Percentiles rank a stretch among this genome's conserved stretches.
These are phyloP conservation scores for Phylloporus arenicola DNA, from an alignment of 768 basidiomycete species.

Conservation along the genomic window DNA sequence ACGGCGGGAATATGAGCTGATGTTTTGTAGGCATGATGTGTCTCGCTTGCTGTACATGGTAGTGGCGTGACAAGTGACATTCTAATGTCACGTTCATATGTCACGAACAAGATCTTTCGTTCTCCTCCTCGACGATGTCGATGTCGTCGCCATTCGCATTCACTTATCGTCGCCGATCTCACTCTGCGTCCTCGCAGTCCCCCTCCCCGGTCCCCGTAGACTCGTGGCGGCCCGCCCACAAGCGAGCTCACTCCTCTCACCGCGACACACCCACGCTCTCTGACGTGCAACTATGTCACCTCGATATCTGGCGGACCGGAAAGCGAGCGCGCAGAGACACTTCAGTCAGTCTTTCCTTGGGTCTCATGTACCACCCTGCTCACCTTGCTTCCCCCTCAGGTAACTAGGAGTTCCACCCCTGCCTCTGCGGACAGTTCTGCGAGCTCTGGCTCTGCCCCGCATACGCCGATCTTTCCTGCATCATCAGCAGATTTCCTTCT, in stretches of 20 bases:
- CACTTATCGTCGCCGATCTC: constrained; percentile 48
- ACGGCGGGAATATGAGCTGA: constrained; percentile 10
- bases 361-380: constrained; percentile 3
- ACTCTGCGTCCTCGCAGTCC: constrained; percentile 40
- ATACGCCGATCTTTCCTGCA: constrained; percentile 38
- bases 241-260: constrained; percentile 45
- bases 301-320: constrained; percentile 48
- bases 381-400: background rate
- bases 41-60: constrained; percentile 19
- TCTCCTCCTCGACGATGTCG: background rate
- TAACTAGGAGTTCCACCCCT: constrained; percentile 28
- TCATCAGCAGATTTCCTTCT: constrained; percentile 49
- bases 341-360: constrained; percentile 34
- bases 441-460: constrained; percentile 23
- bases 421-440: constrained; percentile 27
- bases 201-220: constrained; percentile 33
- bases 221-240: constrained; percentile 41
- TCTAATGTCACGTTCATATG: constrained; percentile 6
- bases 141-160: constrained; percentile 27
- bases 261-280: constrained; percentile 31
- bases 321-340: constrained; percentile 49
- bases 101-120: constrained; percentile 12
- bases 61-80: constrained; percentile 21
- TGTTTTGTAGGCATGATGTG: constrained; percentile 16
- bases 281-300: constrained; percentile 45